Evolutionary conservation across 345 rosid genomes (phyloP), one percentile per base, ranked within the genome.

Genomic region (Passiflora organensis): DNA sequence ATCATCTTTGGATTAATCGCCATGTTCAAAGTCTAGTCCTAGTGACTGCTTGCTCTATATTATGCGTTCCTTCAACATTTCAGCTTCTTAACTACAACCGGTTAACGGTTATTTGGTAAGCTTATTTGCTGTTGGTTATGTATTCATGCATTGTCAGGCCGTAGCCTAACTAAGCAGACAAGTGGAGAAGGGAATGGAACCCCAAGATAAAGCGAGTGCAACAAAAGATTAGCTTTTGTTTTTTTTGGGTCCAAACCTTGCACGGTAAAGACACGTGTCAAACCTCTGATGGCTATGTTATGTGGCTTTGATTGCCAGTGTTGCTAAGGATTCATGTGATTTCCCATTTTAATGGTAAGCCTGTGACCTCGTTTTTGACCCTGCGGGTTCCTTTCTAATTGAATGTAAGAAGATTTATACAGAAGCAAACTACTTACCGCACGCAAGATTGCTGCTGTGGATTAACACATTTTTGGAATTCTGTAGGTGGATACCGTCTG

Each of bases 401-500:
- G 25, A 60, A 24, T 39, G 15, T 36, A 25, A 41, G 13, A 1
- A n/a, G 62, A 41, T 43, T 59, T 16, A 45, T 54, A 23, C 32
- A 23, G 4, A 34, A 49, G 23, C 15, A 45, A 48, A 51, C 43
- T 55, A 56, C 37, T 49, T 93, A 93, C 99, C 96, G 34, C 99
- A 93, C 51, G 91, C 86, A 51, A 93, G 78, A 71, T 66, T 63
- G 54, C 76, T 66, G 59, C 82, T 73, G 32, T 71, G 91, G 65
- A 93, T 85, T 64, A 83, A 72, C 71, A 81, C 97, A 59, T 93
- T 85, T 71, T 67, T 89, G 59, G 84, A 69, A 78, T 93, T 93
- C 73, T 89, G 96, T 17, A 93, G 72, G 72, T 84, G 99, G 70
- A 93, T 83, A 63, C 99, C 99, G 61, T 93, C 96, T 4, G 99